Evolutionary conservation across 164 flowering plant genomes (phyloP).

Genomic region (Sextonia rubra): DNA sequence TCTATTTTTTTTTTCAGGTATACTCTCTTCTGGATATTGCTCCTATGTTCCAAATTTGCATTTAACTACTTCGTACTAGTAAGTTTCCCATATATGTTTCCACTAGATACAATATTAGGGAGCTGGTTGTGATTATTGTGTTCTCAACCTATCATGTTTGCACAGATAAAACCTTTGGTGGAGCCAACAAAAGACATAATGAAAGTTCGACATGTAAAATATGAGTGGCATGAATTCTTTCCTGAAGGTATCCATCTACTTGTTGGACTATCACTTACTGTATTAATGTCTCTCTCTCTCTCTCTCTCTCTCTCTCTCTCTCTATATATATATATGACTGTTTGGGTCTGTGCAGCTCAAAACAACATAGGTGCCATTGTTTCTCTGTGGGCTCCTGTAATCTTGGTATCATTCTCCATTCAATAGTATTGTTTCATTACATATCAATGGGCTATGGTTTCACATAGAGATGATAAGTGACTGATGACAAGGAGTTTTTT

Average conservation of each 20-base stretch:
- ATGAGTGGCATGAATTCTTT: conserved; percentile 94
- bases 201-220: conserved; percentile 49
- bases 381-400: conserved; percentile 86
- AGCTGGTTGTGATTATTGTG: not conserved
- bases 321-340: not conserved
- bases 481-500: not conserved
- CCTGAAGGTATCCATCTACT: conserved; percentile 54
- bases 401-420: conserved; percentile 46
- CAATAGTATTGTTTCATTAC: not conserved
- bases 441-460: not conserved
- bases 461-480: not conserved
- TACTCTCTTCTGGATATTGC: conserved; percentile 85
- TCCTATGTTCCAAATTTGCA: conserved; percentile 64
- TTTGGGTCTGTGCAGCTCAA: conserved; percentile 50
- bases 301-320: too few species aligned
- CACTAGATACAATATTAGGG: not conserved
- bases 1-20: conserved; percentile 47
- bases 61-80: conserved; percentile 85
- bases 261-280: not conserved
- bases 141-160: conserved; percentile 2
- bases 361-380: conserved; percentile 73
- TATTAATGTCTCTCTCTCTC: not conserved
- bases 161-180: conserved; percentile 81
- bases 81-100: conserved; percentile 2
- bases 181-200: conserved; percentile 85